These are phyloP conservation scores for Solanum okadae DNA, from an alignment of 257 asterid genomes.

Conservation along the genomic window DNA sequence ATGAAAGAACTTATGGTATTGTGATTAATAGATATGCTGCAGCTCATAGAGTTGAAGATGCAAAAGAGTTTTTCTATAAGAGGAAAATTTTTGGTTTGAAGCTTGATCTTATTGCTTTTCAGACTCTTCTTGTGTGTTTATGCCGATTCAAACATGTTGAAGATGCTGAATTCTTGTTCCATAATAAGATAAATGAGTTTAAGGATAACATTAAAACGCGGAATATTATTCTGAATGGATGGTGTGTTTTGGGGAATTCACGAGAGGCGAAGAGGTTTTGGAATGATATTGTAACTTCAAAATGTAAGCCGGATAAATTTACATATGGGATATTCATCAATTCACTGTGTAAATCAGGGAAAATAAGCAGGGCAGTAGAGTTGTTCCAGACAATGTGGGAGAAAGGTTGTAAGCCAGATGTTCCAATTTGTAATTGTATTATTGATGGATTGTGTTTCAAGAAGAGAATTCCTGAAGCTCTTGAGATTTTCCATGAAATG, in stretches of 20 bases:
- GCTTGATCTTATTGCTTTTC: conserved; percentile 54
- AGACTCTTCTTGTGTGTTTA: conserved; percentile 54
- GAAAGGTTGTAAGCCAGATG: conserved; percentile 53
- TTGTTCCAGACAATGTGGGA: conserved; percentile 69
- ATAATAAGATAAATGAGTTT: conserved; percentile 29
- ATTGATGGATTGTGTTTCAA: conserved; percentile 84
- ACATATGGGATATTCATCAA: conserved; percentile 65
- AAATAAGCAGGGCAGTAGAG: conserved; percentile 42
- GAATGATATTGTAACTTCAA: conserved; percentile 51
- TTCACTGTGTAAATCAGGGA: conserved; percentile 57
- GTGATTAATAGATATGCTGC: conserved; percentile 47
- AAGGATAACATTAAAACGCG: conserved; percentile 50
- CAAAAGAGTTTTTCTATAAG: conserved; percentile 37
- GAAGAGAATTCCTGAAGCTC: conserved; percentile 79
- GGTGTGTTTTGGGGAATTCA: conserved; percentile 75
- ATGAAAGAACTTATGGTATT: conserved; percentile 38
- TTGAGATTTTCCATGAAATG: conserved; percentile 48
- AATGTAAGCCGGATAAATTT: conserved; percentile 44
- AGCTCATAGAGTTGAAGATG: conserved; percentile 62
- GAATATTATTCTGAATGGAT: conserved; percentile 73
- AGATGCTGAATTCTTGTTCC: conserved; percentile 57
- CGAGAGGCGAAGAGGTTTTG: conserved; percentile 78
- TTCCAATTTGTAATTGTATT: conserved; percentile 56
- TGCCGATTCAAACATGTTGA: conserved; percentile 82
- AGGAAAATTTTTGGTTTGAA: conserved; percentile 39